Percentiles rank a stretch among this genome's conserved stretches.
Evolutionary conservation across 768 basidiomycete genomes (phyloP).

Genomic region (Clitopilus passeckerianus): DNA sequence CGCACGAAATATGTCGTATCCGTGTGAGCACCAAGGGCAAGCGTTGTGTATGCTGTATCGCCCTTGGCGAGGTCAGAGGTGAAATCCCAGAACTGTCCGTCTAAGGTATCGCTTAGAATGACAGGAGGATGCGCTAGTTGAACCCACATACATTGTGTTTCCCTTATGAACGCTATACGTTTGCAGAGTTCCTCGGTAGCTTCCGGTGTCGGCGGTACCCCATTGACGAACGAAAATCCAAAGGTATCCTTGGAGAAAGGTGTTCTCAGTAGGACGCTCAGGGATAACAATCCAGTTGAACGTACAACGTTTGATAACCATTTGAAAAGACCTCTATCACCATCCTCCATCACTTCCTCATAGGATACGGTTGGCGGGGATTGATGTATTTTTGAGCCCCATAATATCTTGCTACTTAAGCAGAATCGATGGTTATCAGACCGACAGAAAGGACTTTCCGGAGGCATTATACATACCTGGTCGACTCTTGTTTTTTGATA

Average conservation of each 20-base stretch:
- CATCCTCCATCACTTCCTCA: constrained; percentile 63
- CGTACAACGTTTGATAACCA: constrained; percentile 81
- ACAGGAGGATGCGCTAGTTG: neutral
- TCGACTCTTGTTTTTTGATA: constrained; percentile 19
- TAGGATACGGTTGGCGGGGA: constrained; percentile 73
- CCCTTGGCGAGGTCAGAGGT: constrained; percentile 87
- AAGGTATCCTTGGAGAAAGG: constrained; percentile 57
- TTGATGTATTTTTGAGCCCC: constrained; percentile 74
- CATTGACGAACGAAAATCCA: constrained; percentile 85
- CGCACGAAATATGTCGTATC: constrained; percentile 65
- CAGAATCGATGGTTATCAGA: neutral
- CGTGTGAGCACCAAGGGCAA: constrained; percentile 82
- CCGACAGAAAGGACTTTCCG: neutral
- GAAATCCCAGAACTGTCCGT: constrained; percentile 97
- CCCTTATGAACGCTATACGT: constrained; percentile 83
- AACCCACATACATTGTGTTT: constrained; percentile 52
- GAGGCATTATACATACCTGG: constrained; percentile 32
- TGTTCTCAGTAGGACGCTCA: constrained; percentile 1
- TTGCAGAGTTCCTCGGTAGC: constrained; percentile 76
- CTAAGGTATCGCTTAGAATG: constrained; percentile 29
- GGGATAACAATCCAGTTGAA: constrained; percentile 6
- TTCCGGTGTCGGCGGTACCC: constrained; percentile 75
- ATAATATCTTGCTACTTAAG: constrained; percentile 57
- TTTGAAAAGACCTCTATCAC: constrained; percentile 65
- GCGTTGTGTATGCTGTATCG: constrained; percentile 90